Base-by-base conservation (phyloP, 202 grass and related monocot genomes). In the Sporobolus alterniflorus region DNA sequence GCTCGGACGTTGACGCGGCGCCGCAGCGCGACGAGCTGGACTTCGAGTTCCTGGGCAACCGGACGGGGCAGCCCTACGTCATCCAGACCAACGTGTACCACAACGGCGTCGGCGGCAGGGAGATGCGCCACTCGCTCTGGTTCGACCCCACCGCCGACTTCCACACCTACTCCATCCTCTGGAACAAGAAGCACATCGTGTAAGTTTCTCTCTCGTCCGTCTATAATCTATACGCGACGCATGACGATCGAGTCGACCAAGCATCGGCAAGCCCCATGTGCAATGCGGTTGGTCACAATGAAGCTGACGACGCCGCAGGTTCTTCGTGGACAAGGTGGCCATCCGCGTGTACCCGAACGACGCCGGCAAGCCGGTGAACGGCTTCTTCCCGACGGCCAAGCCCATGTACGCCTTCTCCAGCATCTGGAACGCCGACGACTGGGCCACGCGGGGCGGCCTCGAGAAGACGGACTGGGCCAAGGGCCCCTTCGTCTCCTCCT, bases 381-480 rank as follows among this genome's bases (percentile, higher is more conserved):
- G n/a, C 24, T 99, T 92, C 87, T 99, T 99, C 87, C 96, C 96
- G 4, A 75, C 52, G 20, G 2, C 67, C 55, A 99, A 99, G 81
- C 89, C 96, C 1, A 99, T 99, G 96, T 99, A 99, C 89, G 82
- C 96, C 46, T 90, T 99, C 89, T 99, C 96, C 16, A 99, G 96
- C 89, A 99, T 99, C 86, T 98, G 96, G 96, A 95, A 98, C 76
- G 96, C 93, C 47, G 96, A 98, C 71, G 96, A 98, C 80, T 98
- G 96, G 96, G 93, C 93, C 6, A 98, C 96, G 47, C 84, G 93
- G 22, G 96, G 96, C 3, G 96, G 96, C 0, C 87, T 98, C 6
- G 96, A 98, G 77, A 98, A 94, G 93, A 98, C 96, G 29, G 85
- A 99, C 87, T 99, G 96, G 96, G 72, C 73, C 44, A 87, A 86